Evolutionary conservation across 306 rosid genomes (phyloP), one percentile per base, ranked within the genome.

Genomic region (Quercus agrifolia): DNA sequence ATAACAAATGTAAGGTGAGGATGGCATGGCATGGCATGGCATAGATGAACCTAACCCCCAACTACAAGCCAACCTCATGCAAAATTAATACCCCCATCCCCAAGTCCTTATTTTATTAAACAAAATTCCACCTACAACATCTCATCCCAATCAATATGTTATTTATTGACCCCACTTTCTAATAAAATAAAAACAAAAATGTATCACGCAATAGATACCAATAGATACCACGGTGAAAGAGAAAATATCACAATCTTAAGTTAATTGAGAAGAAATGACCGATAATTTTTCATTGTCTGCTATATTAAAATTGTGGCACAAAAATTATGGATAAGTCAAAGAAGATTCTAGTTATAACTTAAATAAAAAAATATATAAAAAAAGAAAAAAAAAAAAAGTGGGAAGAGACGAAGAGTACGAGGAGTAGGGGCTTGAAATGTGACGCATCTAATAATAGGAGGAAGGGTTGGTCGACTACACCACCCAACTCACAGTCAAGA

Each of bases 41-140:
- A 79, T 83, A 84, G 81, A 74, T 72, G 54, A 51, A 82, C 91
- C 97, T 80, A 92, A 88, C 85, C 27, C 58, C 87, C 89, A 89
- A 84, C 92, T 67, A 80, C 23, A 81, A 66, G 68, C 81, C 44
- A 77, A 78, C 71, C 78, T 74, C 83, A 78, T 71, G 28, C 77
- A 63, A 75, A 63, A 80, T 74, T 74, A 46, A 83, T 70, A 35
- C 52, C 56, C 77, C 23, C 18, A 38, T 21, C 64, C 54, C 13
- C 15, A 41, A 41, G 5, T 71, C 63, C 68, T 71, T 38, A 67
- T 66, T 80, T 73, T 38, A 56, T 56, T 46, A 46, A 56, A 62
- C 56, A 66, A 44, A 57, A 6, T 11, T 30, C 64, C 55, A 73
- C 74, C 80, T 57, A 81, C 54, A 6, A 49, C 67, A 70, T 49